These are phyloP conservation scores for Dispira parvispora DNA, from an alignment of 192 early-diverging fungal genomes.

Conservation along the genomic window DNA sequence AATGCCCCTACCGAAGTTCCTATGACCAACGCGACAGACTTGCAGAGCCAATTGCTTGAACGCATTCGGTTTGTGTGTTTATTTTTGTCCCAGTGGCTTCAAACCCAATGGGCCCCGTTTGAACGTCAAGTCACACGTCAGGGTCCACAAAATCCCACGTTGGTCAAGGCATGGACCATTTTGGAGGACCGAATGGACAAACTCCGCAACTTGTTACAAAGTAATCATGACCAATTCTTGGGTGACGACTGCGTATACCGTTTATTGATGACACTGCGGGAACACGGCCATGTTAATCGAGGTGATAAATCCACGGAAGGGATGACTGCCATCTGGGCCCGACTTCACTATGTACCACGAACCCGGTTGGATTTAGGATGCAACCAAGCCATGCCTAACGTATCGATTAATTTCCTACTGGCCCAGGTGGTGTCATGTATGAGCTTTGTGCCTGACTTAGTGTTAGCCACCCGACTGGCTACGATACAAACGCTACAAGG, in stretches of 20 bases:
- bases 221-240: neutral
- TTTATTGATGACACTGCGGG: neutral
- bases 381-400: neutral
- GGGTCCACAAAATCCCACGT: no score
- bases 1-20: neutral
- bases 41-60: neutral
- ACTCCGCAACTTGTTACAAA: neutral
- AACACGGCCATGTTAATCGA: neutral
- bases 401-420: neutral
- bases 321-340: neutral
- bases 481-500: neutral
- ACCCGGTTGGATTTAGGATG: neutral
- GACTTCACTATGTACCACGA: slow-evolving; percentile 1
- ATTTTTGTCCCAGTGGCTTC: neutral
- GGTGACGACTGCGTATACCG: neutral
- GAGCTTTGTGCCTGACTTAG: neutral
- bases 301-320: neutral
- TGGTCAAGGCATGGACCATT: neutral
- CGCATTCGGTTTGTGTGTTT: neutral
- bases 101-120: slow-evolving; percentile 4
- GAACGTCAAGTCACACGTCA: neutral
- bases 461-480: neutral
- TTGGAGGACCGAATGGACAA: neutral
- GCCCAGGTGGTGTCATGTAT: neutral
- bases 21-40: neutral